phyloP scores from a whole-genome alignment of 1,284 basidiomycete genomes.

The Pseudozyma sp. region DNA sequence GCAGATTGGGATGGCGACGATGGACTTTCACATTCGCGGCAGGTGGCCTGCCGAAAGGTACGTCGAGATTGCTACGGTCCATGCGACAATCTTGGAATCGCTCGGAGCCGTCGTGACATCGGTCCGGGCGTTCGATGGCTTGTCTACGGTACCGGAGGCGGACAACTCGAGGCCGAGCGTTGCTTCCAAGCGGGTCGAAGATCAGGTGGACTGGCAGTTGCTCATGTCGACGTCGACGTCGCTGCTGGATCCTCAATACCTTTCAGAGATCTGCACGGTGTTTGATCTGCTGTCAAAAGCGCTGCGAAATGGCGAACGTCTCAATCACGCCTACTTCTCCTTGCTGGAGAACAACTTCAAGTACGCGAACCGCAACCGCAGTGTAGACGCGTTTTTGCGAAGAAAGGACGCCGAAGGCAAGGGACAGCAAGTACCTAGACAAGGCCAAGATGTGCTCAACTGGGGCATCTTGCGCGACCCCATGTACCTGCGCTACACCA shows the following conservation, averaged over 20 bases:
- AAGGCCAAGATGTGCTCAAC: constrained; percentile 32
- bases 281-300: constrained; percentile 52
- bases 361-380: constrained; percentile 30
- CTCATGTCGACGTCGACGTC: constrained; percentile 43
- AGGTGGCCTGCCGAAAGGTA: constrained; percentile 73
- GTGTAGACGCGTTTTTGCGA: constrained; percentile 28
- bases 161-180: constrained; percentile 1
- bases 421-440: background rate
- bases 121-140: constrained; percentile 29
- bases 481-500: constrained; percentile 51
- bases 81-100: constrained; percentile 54
- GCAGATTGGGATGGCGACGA: constrained; percentile 72
- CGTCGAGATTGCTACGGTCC: constrained; percentile 68
- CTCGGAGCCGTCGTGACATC: constrained; percentile 33
- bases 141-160: constrained; percentile 4
- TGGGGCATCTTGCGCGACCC: constrained; percentile 45
- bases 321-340: constrained; percentile 40
- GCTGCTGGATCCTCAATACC: constrained; percentile 51
- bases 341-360: constrained; percentile 43
- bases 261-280: constrained; percentile 50
- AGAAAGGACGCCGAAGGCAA: constrained; percentile 9
- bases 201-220: constrained; percentile 41
- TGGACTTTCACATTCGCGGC: constrained; percentile 70
- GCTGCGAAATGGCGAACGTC: constrained; percentile 42
- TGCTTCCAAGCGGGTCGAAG: background rate